Evolutionary conservation across 2,329 filamentous ascomycete genomes (phyloP).

Genomic region (Aspergillus ochraceus): DNA sequence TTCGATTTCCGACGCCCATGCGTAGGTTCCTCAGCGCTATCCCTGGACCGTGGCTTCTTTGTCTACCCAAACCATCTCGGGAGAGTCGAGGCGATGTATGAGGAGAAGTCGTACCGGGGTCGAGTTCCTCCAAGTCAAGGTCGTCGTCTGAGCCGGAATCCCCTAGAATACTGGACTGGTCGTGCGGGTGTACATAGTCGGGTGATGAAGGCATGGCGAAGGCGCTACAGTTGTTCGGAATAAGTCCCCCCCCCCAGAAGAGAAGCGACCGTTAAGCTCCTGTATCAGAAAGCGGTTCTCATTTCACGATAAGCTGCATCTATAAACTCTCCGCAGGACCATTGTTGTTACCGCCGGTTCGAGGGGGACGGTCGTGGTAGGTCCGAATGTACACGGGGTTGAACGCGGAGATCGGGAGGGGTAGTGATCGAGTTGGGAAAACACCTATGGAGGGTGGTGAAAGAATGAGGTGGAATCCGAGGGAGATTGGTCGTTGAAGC

Average conservation of each 20-base stretch:
- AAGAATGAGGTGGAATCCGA: background rate
- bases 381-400: background rate
- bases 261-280: constrained; percentile 22
- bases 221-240: background rate
- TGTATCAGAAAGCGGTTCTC: constrained; percentile 17
- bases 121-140: constrained; percentile 48
- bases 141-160: constrained; percentile 45
- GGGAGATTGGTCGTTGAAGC: background rate
- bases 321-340: constrained; percentile 16
- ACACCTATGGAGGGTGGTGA: background rate
- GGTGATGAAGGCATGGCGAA: constrained; percentile 37
- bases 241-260: constrained; percentile 11
- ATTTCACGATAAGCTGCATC: constrained; percentile 25
- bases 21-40: constrained; percentile 53
- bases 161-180: constrained; percentile 31
- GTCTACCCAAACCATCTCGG: constrained; percentile 27
- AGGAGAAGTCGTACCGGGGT: constrained; percentile 34
- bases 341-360: constrained; percentile 14
- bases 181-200: constrained; percentile 37
- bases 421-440: background rate
- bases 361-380: background rate
- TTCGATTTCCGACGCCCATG: constrained; percentile 47
- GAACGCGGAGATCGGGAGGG: background rate
- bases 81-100: constrained; percentile 24
- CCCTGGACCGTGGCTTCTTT: constrained; percentile 36